Evolutionary conservation across 345 rosid species (phyloP), one percentile per base, ranked within the genome.

Genomic region (Toxicodendron radicans): DNA sequence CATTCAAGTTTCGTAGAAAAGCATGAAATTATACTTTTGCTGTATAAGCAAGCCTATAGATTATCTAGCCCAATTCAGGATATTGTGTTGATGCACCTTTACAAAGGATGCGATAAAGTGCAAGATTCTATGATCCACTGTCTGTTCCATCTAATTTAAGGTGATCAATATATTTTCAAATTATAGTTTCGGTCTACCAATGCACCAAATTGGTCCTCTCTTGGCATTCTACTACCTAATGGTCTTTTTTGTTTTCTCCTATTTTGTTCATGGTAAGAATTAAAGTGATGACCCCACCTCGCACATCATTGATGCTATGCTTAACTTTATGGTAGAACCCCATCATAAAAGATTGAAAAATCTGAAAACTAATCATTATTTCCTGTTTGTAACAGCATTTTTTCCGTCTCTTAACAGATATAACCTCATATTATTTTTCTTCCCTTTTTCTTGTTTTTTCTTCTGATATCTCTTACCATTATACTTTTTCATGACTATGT

Each of bases 401-500:
- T 61, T 48, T 48, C 70, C 74, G 18, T 63, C 54, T 57, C 21
- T 49, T 43, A 57, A 56, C 17, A 49, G 60, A 12, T 71, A 20
- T 71, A 23, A 17, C 59, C 75, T 67, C 53, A 70, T 61, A 52
- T 62, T n/a, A 54, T 52, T 21, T 27, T 49, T 24, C 3, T 7
- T 16, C 6, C 18, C 6, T 51, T 18, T 13, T 51, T 13, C n/a
- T 51, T 4, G 2, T 49, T 12, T 41, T 61, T 62, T n/a, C n/a
- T 41, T 45, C 66, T 4, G 61, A 62, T 38, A 17, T 4, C 20
- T 14, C 5, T 17, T 14, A 17, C 20, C 58, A 17, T 30, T 59
- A 14, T 67, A 32, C 49, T 53, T n/a, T 64, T 24, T 49, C 48
- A 59, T 73, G 73, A 71, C 46, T 57, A 66, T 69, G 21, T 46